Percentiles rank a stretch among this genome's conserved stretches.
These are phyloP conservation scores for Colletotrichum eleusines DNA, from an alignment of 2,329 filamentous ascomycete genomes.

Conservation along the genomic window DNA sequence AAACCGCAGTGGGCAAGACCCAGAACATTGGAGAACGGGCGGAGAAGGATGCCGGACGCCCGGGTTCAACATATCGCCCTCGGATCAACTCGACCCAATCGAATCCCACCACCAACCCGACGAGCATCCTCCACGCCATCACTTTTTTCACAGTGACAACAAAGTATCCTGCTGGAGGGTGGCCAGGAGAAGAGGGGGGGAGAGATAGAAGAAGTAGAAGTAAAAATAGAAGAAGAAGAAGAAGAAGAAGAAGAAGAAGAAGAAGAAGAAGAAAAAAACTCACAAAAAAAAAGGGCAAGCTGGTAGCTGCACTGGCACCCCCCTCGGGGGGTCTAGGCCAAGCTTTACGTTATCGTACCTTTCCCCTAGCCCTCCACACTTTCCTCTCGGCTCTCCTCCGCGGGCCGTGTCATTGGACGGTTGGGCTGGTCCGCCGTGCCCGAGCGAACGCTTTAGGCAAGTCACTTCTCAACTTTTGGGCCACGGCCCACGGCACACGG, in stretches of 20 bases:
- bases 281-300: neutral
- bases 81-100: neutral
- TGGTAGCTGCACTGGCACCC: neutral
- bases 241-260: neutral
- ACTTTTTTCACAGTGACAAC: neutral
- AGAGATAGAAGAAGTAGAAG: no score
- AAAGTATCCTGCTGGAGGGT: neutral
- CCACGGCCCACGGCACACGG: conserved; percentile 32
- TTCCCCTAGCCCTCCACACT: neutral
- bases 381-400: neutral
- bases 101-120: neutral
- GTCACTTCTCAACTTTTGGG: conserved; percentile 6
- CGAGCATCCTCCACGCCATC: neutral
- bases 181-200: neutral
- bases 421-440: neutral
- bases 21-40: neutral
- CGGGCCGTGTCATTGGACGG: conserved; percentile 2
- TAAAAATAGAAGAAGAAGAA: no score
- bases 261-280: neutral
- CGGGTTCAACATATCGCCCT: neutral
- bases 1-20: neutral
- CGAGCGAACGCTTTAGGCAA: conserved; percentile 23
- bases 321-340: neutral
- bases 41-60: neutral
- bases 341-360: neutral